Percentiles rank a stretch among this genome's conserved stretches.
phyloP scores from a whole-genome alignment of 108 stramenopile genomes.

The Discostella stelligeroides region DNA sequence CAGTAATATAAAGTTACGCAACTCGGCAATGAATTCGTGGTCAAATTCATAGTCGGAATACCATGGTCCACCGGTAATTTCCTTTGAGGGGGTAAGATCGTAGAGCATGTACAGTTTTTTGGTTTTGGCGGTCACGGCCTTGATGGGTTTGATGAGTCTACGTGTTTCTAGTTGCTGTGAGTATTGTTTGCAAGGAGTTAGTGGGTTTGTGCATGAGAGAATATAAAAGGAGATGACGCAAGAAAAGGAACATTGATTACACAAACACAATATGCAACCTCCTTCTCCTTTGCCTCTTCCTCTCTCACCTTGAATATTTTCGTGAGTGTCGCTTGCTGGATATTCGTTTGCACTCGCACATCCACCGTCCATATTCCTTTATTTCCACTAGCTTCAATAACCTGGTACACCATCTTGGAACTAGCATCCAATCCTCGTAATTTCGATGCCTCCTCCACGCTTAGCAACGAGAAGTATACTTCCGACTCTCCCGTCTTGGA shows the following conservation, averaged over 20 bases:
- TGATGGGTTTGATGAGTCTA: constrained; percentile 93
- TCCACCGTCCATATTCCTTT: constrained; percentile 98
- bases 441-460: constrained; percentile 68
- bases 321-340: constrained; percentile 89
- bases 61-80: constrained; percentile 98
- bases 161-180: constrained; percentile 77
- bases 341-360: constrained; percentile 86
- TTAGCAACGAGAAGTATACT: constrained; percentile 73
- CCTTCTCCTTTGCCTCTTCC: not conserved
- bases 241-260: no score
- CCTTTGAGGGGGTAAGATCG: constrained; percentile 92
- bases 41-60: constrained; percentile 97
- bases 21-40: constrained; percentile 94
- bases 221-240: no score
- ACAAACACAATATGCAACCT: no score
- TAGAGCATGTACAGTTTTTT: constrained; percentile 98
- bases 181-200: no score
- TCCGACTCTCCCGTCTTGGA: constrained; percentile 46
- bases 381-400: constrained; percentile 89
- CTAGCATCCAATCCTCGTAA: constrained; percentile 78
- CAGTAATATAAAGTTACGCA: constrained; percentile 82
- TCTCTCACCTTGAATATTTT: constrained; percentile 87
- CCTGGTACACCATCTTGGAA: constrained; percentile 91
- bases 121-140: constrained; percentile 93
- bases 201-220: no score